Evolutionary conservation across 305 asterid genomes (phyloP).

Genomic region (Euphrasia arctica): DNA sequence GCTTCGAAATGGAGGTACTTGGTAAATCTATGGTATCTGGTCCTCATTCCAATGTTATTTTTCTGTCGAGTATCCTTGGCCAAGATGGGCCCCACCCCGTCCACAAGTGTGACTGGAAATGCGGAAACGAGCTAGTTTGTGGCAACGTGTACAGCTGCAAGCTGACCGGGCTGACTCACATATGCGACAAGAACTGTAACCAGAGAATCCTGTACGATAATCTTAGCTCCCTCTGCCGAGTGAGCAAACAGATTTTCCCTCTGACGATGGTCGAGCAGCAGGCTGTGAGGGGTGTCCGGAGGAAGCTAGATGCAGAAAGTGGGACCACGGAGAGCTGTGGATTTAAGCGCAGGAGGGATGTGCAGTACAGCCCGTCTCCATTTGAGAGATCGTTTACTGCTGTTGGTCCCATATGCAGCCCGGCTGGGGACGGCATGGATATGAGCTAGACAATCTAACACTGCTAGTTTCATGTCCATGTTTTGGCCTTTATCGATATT

Average conservation of each 20-base stretch:
- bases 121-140: slow-evolving; percentile 75
- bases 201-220: slow-evolving; percentile 91
- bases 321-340: slow-evolving; percentile 58
- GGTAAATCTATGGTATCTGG: slow-evolving; percentile 80
- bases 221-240: slow-evolving; percentile 89
- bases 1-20: slow-evolving; percentile 77
- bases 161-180: slow-evolving; percentile 86
- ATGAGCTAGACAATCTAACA: slow-evolving; percentile 49
- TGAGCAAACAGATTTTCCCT: slow-evolving; percentile 68
- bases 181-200: slow-evolving; percentile 96
- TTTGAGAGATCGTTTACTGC: slow-evolving; percentile 85
- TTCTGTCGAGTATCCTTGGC: slow-evolving; percentile 89
- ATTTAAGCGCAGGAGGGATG: slow-evolving; percentile 91
- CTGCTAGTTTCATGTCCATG: slow-evolving; percentile 36
- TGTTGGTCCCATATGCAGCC: slow-evolving; percentile 84
- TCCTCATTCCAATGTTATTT: slow-evolving; percentile 87
- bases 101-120: slow-evolving; percentile 99
- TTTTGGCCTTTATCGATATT: slow-evolving; percentile 30
- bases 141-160: slow-evolving; percentile 97
- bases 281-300: slow-evolving; percentile 83
- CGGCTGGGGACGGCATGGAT: slow-evolving; percentile 91
- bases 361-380: slow-evolving; percentile 73
- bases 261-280: slow-evolving; percentile 70
- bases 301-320: slow-evolving; percentile 76
- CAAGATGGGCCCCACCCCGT: slow-evolving; percentile 92